Conservation (phyloP, 2,329 filamentous ascomycete species). For the Calonectria hongkongensis region DNA sequence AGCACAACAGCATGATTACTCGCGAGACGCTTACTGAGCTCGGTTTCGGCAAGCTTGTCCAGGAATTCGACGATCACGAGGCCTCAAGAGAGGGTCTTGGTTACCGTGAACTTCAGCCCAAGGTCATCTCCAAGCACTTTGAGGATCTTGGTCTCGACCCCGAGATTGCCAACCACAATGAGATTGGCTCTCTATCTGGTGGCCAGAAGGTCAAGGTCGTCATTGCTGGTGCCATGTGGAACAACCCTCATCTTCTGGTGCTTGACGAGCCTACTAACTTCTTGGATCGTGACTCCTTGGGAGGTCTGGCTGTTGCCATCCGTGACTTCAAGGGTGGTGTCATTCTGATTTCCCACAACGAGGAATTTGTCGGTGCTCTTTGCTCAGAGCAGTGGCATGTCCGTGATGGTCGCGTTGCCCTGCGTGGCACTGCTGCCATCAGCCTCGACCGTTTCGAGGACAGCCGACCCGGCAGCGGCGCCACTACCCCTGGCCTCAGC, state of each 20-base stretch:
- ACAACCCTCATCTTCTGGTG: constrained; percentile 97
- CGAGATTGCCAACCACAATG: constrained; percentile 99
- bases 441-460: constrained; percentile 92
- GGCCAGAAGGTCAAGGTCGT: constrained; percentile 99
- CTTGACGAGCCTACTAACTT: constrained; percentile 99
- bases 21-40: constrained; percentile 91
- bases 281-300: constrained; percentile 97
- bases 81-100: constrained; percentile 98
- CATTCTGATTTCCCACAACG: constrained; percentile 99
- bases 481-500: constrained; percentile 62
- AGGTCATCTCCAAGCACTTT: constrained; percentile 97
- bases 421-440: constrained; percentile 86
- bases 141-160: constrained; percentile 97
- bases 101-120: constrained; percentile 93
- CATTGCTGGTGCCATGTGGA: constrained; percentile 97
- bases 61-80: constrained; percentile 99
- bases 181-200: constrained; percentile 95
- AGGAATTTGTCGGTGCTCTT: constrained; percentile 97
- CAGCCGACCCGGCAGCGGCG: constrained; percentile 76
- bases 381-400: constrained; percentile 98
- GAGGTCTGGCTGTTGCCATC: constrained; percentile 97
- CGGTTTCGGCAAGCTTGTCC: constrained; percentile 94
- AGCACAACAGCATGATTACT: constrained; percentile 94
- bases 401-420: constrained; percentile 88
- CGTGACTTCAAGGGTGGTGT: constrained; percentile 99